Evolutionary conservation across 129 eudicot species (phyloP).

Genomic region (Flaveria linearis): DNA sequence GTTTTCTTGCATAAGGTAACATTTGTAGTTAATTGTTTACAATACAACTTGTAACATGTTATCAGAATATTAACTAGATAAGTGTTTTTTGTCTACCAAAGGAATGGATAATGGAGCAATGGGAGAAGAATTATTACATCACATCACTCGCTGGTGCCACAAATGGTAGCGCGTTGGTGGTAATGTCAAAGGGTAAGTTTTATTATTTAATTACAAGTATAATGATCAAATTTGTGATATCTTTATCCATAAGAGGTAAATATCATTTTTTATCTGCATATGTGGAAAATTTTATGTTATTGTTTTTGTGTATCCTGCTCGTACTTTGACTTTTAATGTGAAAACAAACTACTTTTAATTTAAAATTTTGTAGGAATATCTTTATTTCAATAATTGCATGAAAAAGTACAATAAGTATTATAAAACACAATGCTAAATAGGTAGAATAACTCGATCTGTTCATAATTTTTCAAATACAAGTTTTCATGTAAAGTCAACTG

Average conservation of each 20-base stretch:
- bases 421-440: neutral
- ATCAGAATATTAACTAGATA: neutral
- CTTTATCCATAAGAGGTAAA: neutral
- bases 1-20: conserved; percentile 71
- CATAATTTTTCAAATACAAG: neutral
- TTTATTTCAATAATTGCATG: neutral
- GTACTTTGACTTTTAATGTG: neutral
- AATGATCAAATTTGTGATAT: neutral
- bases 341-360: neutral
- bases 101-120: conserved; percentile 96
- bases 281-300: neutral
- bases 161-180: conserved; percentile 72
- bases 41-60: neutral
- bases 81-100: conserved; percentile 20
- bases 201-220: neutral
- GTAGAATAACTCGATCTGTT: neutral
- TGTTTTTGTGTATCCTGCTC: neutral
- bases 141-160: conserved; percentile 79
- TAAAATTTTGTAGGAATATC: neutral
- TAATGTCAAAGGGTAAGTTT: conserved; percentile 77
- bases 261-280: neutral
- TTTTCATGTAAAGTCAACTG: neutral
- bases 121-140: conserved; percentile 86
- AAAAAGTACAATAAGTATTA: neutral
- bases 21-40: neutral